Conservation (phyloP, 225 moss, liverwort and hornwort genomes). For the Polytrichum formosum region DNA sequence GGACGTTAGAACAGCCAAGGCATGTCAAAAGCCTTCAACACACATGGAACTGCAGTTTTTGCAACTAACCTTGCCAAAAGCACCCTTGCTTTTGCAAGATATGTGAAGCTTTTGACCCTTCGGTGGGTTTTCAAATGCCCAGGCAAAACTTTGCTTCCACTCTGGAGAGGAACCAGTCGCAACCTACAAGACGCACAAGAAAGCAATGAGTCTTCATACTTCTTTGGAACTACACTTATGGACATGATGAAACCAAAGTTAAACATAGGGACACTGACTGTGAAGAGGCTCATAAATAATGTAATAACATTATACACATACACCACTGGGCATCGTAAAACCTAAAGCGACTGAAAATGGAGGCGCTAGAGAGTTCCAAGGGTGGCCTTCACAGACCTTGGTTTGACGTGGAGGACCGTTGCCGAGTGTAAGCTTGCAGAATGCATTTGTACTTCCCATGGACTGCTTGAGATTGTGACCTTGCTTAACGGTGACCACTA, state of each 20-base stretch:
- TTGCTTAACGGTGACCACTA: constrained; percentile 93
- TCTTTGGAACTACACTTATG: background rate
- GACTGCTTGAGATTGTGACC: constrained; percentile 95
- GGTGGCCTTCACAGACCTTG: constrained; percentile 48
- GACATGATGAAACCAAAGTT: background rate
- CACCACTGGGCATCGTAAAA: no score
- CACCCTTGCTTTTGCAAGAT: constrained; percentile 96
- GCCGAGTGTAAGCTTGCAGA: constrained; percentile 98
- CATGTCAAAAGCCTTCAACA: no score
- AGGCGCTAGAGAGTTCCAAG: background rate
- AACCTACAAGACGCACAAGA: constrained; percentile 49
- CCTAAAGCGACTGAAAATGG: no score
- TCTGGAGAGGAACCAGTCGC: constrained; percentile 80
- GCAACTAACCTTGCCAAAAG: constrained; percentile 85
- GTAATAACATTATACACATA: no score
- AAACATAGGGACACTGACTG: no score
- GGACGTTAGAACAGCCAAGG: no score
- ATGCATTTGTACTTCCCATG: constrained; percentile 96
- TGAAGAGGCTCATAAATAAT: no score
- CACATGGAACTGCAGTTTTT: background rate
- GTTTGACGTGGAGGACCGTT: constrained; percentile 94
- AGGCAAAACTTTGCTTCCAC: constrained; percentile 99
- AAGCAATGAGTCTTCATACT: background rate
- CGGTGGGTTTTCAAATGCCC: constrained; percentile 98
- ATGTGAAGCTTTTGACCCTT: constrained; percentile 97